phyloP scores from a whole-genome alignment of 495 filamentous ascomycete species.

The Tuber microsphaerosporum region DNA sequence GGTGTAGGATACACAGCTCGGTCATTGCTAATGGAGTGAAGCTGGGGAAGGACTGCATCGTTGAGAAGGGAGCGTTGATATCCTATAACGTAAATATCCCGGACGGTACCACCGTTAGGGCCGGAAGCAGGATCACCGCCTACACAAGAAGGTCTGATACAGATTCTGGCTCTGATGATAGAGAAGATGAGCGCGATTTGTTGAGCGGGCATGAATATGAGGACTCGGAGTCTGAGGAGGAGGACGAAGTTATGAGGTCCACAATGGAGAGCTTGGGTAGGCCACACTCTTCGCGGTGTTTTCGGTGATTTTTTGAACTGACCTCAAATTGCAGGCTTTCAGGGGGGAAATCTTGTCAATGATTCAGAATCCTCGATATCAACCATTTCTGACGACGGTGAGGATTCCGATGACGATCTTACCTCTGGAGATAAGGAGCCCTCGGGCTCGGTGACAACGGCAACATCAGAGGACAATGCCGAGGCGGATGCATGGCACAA shows the following conservation, averaged over 20 bases:
- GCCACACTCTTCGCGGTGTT: constrained; percentile 14
- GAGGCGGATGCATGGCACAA: constrained; percentile 68
- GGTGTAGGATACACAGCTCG: constrained; percentile 59
- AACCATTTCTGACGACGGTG: constrained; percentile 47
- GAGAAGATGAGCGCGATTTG: constrained; percentile 51
- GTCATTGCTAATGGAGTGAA: constrained; percentile 66
- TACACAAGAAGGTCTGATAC: constrained; percentile 48
- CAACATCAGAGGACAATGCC: constrained; percentile 54
- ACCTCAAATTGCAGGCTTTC: constrained; percentile 56
- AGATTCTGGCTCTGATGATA: constrained; percentile 54
- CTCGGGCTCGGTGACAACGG: constrained; percentile 33
- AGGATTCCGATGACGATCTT: constrained; percentile 41
- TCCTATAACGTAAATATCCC: constrained; percentile 70
- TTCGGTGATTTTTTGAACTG: constrained; percentile 33
- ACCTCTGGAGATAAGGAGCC: constrained; percentile 32
- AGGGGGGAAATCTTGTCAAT: constrained; percentile 56
- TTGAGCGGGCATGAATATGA: constrained; percentile 51
- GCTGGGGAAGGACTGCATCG: constrained; percentile 61
- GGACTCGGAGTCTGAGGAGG: constrained; percentile 47
- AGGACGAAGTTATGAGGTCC: constrained; percentile 49
- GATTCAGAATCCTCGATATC: constrained; percentile 75
- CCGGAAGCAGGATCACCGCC: constrained; percentile 52
- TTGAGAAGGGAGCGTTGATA: constrained; percentile 67
- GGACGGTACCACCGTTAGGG: constrained; percentile 50
- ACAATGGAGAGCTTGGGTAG: constrained; percentile 52